Base-by-base conservation (phyloP, 148 eudicot species). In the Drosera capensis region DNA sequence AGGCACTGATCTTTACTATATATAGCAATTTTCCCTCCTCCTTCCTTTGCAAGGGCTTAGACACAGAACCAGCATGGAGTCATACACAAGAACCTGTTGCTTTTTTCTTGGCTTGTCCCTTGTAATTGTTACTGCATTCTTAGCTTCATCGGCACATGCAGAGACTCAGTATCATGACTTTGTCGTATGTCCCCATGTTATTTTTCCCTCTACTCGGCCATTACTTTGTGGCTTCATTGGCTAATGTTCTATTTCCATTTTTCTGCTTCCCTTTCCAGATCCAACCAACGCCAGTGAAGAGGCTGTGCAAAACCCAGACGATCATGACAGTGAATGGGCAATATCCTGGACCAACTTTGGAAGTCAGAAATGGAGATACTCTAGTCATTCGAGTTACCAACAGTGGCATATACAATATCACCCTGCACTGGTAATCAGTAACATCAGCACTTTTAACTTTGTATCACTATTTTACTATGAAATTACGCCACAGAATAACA, bases 311-410 rank as follows among this genome's bases (percentile, higher is more conserved):
- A 48, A 77, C 72, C 25, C 66, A 49, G 12, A 68, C 53, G 44
- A 65, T 72, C 34, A 67, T 87, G 47, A 87, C 94, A 0, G 94
- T 87, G 0, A 87, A 87, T 25, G 94, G 90, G n/a, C 94, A 82
- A 25, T 82, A 59, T 48, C 96, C 96, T 6, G 96, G 94, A 43
- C 96, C 96, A 20, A 77, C 70, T 48, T 37, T 87, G 39, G 70
- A 78, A 21, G 90, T 67, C 1, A 52, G 76, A 19, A 49, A 87
- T 20, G 96, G 96, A 31, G 94, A 87, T 56, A 59, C 78, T n/a
- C 63, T 87, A 4, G 74, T 73, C 17, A 64, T 87, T 60, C 62
- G 57, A 62, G 96, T 59, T 45, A 60, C 68, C 13, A 87, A 87
- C 48, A 46, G 45, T 30, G 94, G 70, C 12, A 81, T 64, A 61